Base-by-base conservation (phyloP, 352 stramenopile species). In the Hyaloperonospora brassicae region DNA sequence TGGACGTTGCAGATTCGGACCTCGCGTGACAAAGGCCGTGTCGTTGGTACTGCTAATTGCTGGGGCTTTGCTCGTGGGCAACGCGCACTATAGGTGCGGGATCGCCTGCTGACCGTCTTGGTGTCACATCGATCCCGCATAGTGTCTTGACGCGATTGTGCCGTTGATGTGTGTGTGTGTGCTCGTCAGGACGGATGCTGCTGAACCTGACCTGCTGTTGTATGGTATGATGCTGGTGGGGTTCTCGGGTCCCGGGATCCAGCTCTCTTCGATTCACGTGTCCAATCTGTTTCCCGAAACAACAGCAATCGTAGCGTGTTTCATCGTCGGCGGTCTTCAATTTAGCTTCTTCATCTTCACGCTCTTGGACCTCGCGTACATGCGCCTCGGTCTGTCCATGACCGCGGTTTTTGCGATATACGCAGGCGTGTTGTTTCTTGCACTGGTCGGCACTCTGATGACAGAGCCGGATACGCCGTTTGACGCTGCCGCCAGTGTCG, bases 331-430 rank as follows among this genome's bases (percentile, higher is more conserved):
- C 22, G 73, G 72, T 22, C 62, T 89, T 31, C 74, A 86, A 52
- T 52, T 89, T 43, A 87, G 74, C 24, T 89, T 89, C 60, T 58
- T 87, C 51, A 72, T 87, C 42, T 87, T 89, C 61, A 76, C 77
- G 48, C 50, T 87, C 34, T 84, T 89, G 45, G 62, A 72, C 17
- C 38, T 73, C 48, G 59, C 76, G 17, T 87, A 84, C 58, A 57
- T 68, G 36, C 55, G 61, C 30, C 47, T 70, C 0, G 63, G 62
- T 1, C 35, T 79, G 17, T 71, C 68, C 2, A 85, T 77, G 60
- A 21, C 41, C 2, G 24, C 57, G 9, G 73, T 87, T 31, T 89
- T 89, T 57, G 47, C 64, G 14, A 24, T 69, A 21, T 89, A 87
- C 47, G 68, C 70, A 8, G 39, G 50, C 54, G 55, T 86, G 14